Evolutionary conservation across 2,329 filamentous ascomycete genomes (phyloP).

Genomic region (Cordyceps sp.): DNA sequence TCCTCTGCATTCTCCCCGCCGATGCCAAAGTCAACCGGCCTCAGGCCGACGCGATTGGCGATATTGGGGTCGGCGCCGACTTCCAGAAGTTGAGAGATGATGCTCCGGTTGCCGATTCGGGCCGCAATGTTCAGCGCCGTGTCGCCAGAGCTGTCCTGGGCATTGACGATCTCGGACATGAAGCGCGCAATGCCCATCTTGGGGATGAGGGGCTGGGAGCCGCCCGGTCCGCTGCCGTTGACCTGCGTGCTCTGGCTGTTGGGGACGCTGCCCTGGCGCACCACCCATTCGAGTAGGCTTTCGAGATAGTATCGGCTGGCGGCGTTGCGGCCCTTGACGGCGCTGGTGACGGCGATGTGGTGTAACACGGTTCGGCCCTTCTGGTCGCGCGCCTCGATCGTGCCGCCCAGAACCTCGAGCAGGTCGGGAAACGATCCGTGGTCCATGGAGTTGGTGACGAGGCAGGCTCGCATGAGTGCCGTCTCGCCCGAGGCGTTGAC

Average conservation of each 20-base stretch:
- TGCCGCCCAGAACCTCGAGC: conserved; percentile 72
- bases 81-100: conserved; percentile 91
- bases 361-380: conserved; percentile 86
- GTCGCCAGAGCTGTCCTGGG: conserved; percentile 84
- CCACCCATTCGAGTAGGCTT: conserved; percentile 83
- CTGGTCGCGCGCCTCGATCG: conserved; percentile 79
- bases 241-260: conserved; percentile 27
- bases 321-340: conserved; percentile 80
- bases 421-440: conserved; percentile 80
- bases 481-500: conserved; percentile 86
- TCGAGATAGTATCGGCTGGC: conserved; percentile 95
- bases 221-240: conserved; percentile 17
- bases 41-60: conserved; percentile 73
- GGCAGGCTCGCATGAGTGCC: conserved; percentile 78
- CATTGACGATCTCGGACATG: conserved; percentile 94
- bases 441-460: conserved; percentile 89
- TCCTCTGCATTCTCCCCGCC: conserved; percentile 44
- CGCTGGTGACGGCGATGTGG: conserved; percentile 90
- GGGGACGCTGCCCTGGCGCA: conserved; percentile 59
- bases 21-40: conserved; percentile 89
- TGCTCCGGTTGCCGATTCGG: conserved; percentile 80
- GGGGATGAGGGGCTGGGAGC: conserved; percentile 27
- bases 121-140: conserved; percentile 90
- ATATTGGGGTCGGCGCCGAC: conserved; percentile 90
- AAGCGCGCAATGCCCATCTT: conserved; percentile 82